These are phyloP conservation scores for Tetratostichococcus sp. DNA, from an alignment of 139 green algal genomes.

Conservation along the genomic window DNA sequence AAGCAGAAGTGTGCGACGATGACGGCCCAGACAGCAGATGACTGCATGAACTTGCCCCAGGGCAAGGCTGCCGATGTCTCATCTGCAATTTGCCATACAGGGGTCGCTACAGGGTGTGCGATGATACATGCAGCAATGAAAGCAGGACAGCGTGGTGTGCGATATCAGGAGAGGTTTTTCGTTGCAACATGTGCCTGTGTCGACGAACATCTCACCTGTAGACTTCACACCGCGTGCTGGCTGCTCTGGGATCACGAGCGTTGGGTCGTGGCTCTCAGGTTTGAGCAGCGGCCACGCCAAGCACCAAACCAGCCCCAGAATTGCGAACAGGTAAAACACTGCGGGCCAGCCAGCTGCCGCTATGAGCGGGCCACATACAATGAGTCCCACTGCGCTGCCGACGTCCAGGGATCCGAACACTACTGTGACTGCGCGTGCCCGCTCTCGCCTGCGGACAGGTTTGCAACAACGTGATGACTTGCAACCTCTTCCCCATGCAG, in stretches of 20 bases:
- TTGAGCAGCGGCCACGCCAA: constrained; percentile 69
- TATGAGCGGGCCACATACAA: constrained; percentile 88
- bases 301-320: constrained; percentile 86
- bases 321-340: constrained; percentile 96
- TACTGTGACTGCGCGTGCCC: constrained; percentile 72
- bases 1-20: constrained; percentile 96
- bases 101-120: not conserved
- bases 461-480: too few relatives aligned
- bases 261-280: constrained; percentile 47
- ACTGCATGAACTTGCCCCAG: constrained; percentile 80
- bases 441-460: constrained; percentile 60
- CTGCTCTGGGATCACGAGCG: not conserved
- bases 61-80: constrained; percentile 47
- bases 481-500: too few relatives aligned
- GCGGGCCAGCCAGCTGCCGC: constrained; percentile 82
- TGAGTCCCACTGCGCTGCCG: constrained; percentile 72
- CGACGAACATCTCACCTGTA: too few relatives aligned
- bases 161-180: too few relatives aligned
- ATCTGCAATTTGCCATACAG: not conserved
- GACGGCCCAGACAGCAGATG: constrained; percentile 80
- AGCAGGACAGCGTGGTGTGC: too few relatives aligned
- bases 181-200: too few relatives aligned
- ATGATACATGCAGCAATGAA: not conserved
- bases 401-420: constrained; percentile 96
- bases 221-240: not conserved